These are phyloP conservation scores for Ceratocystis eucalypticola DNA, from an alignment of 2,329 filamentous ascomycete species.

Conservation along the genomic window DNA sequence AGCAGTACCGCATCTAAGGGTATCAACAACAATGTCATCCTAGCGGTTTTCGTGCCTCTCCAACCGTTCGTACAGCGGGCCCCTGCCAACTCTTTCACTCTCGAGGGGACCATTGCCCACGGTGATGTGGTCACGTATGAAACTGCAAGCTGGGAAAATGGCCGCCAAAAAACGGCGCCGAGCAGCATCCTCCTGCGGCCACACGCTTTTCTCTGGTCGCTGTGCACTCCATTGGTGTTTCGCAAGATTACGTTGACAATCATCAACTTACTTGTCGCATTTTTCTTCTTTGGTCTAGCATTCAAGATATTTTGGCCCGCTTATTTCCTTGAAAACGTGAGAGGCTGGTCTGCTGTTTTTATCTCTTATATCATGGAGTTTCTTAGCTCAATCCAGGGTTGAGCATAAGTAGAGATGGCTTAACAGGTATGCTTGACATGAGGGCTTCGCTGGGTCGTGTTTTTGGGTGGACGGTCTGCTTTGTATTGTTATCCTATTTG, in stretches of 20 bases:
- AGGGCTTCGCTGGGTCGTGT: neutral
- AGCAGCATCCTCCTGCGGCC: neutral
- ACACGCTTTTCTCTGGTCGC: neutral
- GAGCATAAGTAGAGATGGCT: neutral
- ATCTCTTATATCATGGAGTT: neutral
- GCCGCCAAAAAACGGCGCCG: neutral
- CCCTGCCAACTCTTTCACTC: neutral
- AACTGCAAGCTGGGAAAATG: neutral
- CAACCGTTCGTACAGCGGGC: constrained; percentile 9
- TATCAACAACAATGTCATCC: neutral
- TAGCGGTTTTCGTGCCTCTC: constrained; percentile 9
- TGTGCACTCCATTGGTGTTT: neutral
- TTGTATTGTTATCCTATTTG: neutral
- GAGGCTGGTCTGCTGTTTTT: neutral
- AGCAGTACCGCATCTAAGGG: neutral
- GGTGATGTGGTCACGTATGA: constrained; percentile 16
- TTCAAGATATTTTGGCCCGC: neutral
- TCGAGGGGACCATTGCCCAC: neutral
- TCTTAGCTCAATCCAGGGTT: neutral
- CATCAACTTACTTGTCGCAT: neutral
- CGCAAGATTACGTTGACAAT: neutral
- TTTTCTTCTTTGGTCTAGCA: constrained; percentile 2
- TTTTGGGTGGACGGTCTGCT: neutral
- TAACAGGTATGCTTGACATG: neutral
- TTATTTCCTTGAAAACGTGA: neutral